These are phyloP conservation scores for Coemansia sp. DNA, from an alignment of 192 early-diverging fungal species.

Conservation along the genomic window DNA sequence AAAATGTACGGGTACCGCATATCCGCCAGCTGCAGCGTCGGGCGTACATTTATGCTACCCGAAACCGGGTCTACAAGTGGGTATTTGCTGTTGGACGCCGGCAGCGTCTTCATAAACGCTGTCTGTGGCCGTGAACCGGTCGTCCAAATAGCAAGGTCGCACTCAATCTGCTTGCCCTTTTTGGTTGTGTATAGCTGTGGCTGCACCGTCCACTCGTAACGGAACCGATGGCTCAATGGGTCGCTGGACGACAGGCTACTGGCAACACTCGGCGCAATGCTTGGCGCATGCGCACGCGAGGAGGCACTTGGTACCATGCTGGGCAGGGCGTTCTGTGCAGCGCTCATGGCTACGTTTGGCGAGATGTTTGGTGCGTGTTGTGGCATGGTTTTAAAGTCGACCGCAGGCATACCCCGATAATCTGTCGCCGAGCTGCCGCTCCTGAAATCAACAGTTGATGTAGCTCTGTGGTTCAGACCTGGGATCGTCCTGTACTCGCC, in stretches of 20 bases:
- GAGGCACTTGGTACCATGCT: not conserved
- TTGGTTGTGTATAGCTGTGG: conserved; percentile 20
- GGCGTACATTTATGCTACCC: conserved; percentile 47
- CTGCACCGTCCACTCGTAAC: conserved; percentile 12
- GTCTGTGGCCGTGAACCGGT: conserved; percentile 51
- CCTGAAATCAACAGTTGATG: too few species aligned
- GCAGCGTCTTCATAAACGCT: conserved; percentile 49
- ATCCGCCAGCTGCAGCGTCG: conserved; percentile 52
- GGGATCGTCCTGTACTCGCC: too few species aligned
- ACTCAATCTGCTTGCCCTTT: conserved; percentile 46
- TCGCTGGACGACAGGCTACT: conserved; percentile 7
- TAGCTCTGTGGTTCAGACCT: too few species aligned
- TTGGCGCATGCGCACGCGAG: not conserved
- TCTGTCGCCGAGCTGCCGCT: too few species aligned
- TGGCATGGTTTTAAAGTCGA: too few species aligned
- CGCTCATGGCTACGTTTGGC: not conserved
- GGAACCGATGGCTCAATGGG: not conserved
- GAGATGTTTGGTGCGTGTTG: too few species aligned
- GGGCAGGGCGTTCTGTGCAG: not conserved
- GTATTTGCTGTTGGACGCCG: conserved; percentile 9
- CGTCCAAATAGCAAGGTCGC: conserved; percentile 57
- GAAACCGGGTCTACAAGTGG: conserved; percentile 39
- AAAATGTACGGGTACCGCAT: conserved; percentile 52
- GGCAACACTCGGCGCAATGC: not conserved
- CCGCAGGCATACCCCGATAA: too few species aligned